Base-by-base conservation (phyloP, 2,329 filamentous ascomycete genomes). In the Aspergillus vadensis region DNA sequence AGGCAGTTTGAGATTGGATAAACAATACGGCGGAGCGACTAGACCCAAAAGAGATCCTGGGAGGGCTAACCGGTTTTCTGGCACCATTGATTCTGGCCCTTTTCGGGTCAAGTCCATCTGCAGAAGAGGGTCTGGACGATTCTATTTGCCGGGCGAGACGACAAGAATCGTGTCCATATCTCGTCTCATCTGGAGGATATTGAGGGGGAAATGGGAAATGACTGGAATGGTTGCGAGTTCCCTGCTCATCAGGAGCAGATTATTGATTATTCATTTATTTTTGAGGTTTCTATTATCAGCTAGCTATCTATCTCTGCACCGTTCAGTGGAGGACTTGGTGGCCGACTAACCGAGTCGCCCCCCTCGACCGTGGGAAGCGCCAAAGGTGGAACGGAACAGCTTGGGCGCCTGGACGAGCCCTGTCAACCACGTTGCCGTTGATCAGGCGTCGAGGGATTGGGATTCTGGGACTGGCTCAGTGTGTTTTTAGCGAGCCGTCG, bases 391-490 rank as follows among this genome's bases (percentile, higher is more conserved):
- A 49, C 27, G 43, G 39, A 59, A 39, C 27, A 52, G 47, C 53
- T 53, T 63, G 64, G 58, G 50, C 59, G 54, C 59, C 56, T 59
- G 51, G 55, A 55, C 36, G 56, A 63, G 60, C 67, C 67, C 65
- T 68, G 67, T 69, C 67, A 69, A 69, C 65, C 67, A 69, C 67
- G 67, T 69, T 68, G 65, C 57, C 52, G 65, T 61, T 60, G 66
- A 66, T 68, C 62, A 62, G 60, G 58, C 53, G 51, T 55, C 25
- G 36, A 43, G n/a, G 41, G 27, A 30, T 30, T 30, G 27, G 27
- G 44, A 48, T n/a, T 50, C 47, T 44, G 32, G 51, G 44, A 41
- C 36, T 58, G 38, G 49, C n/a, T 58, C 17, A 36, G 32, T 36
- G 32, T 36, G 27, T 27, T 23, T 23, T 51, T 17, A 39, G 41